Base-by-base conservation (phyloP, 1,139 yeast genomes). In the Petasospora fabianii region DNA sequence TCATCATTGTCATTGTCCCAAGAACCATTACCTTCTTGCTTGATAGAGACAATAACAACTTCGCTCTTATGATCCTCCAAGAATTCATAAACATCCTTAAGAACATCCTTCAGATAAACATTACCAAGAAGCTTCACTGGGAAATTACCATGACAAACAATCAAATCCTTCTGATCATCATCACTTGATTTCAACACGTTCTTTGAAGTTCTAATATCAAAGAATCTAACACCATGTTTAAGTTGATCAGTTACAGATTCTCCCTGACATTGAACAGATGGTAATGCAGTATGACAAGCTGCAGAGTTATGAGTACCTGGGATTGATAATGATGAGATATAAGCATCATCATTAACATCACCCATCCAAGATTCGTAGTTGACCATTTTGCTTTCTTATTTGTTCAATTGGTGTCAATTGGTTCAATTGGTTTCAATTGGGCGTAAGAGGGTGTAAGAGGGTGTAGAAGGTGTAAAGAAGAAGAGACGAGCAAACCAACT, bases 291-390 rank as follows among this genome's bases (percentile, higher is more conserved):
- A 59, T 81, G 80, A 53, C 75, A 76, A 10, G 94, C 92, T 11
- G 84, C 87, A 24, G 86, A 71, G 56, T 84, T 84, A 65, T 84
- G 95, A 14, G 94, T 83, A 13, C 94, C 95, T 6, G 94, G 88
- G 42, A 84, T 68, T 0, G 90, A 69, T 42, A 84, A 67, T 48
- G 71, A 64, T 7, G 82, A 68, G 35, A 84, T 48, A 28, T 57
- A 56, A 30, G 71, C 65, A 58, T 77, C 67, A 58, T 80, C 85
- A 43, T 66, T 62, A 42, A 82, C 56, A 12, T 71, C 68, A 31
- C 62, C 59, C 65, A 79, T 64, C 94, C 94, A 84, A 36, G 64
- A 49, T 9, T 36, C 32, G 45, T 51, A 49, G 28, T 52, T 43
- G 16, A 50, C 56, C 56, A 53, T 54, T 31, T 14, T 39, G 28